Conservation (phyloP, 352 stramenopile genomes). For the Phytopythium oedochilum region DNA sequence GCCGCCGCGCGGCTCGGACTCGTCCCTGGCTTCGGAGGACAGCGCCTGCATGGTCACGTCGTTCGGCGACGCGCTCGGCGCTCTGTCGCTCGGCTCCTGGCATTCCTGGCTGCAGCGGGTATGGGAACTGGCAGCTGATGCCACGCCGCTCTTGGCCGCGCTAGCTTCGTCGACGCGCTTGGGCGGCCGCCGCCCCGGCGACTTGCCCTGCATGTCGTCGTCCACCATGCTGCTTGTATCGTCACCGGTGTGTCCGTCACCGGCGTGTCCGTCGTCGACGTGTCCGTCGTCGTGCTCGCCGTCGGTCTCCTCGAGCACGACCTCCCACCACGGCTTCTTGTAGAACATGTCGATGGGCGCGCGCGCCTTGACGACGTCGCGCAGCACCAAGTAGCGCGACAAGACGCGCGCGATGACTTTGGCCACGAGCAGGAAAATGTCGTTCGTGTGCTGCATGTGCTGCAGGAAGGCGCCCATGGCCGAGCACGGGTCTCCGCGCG, state of each 20-base stretch:
- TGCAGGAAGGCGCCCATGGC: conserved; percentile 58
- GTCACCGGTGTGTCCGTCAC: neutral
- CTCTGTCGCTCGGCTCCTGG: neutral
- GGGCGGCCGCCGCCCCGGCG: neutral
- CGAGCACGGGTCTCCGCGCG: conserved; percentile 48
- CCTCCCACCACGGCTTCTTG: conserved; percentile 90
- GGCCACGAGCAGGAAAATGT: conserved; percentile 88
- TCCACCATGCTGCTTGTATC: too few species aligned
- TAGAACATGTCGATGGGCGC: conserved; percentile 88
- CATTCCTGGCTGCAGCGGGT: neutral
- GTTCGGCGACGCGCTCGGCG: conserved; percentile 1
- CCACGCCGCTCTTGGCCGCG: conserved; percentile 11
- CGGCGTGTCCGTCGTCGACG: too few species aligned
- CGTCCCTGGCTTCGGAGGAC: neutral
- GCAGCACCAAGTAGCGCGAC: conserved; percentile 46
- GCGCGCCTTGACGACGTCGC: conserved; percentile 48
- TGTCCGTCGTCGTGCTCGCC: conserved; percentile 32
- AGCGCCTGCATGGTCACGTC: conserved; percentile 5
- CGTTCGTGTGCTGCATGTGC: conserved; percentile 85
- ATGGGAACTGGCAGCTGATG: conserved; percentile 5
- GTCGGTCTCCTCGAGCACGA: conserved; percentile 59
- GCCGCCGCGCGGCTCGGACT: too few species aligned
- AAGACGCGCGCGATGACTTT: conserved; percentile 82
- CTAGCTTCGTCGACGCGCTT: neutral
- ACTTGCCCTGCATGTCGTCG: neutral